These are phyloP conservation scores for Nymphaea thermarum DNA, from an alignment of 164 flowering plant genomes.

Conservation along the genomic window DNA sequence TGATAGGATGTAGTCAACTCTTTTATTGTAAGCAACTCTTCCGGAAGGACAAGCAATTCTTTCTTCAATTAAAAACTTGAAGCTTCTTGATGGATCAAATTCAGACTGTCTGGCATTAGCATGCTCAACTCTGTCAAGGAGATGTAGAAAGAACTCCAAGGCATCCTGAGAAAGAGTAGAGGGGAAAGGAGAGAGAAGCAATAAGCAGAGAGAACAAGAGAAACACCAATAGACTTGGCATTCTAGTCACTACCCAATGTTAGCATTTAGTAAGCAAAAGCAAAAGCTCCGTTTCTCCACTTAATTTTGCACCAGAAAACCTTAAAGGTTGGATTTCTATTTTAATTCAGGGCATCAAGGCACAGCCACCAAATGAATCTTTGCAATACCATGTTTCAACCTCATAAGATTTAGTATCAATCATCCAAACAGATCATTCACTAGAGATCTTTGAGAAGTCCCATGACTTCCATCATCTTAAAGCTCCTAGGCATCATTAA, in stretches of 20 bases:
- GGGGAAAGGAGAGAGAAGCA: neutral
- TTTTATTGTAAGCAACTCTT: constrained; percentile 81
- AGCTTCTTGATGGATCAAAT: constrained; percentile 74
- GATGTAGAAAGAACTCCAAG: constrained; percentile 86
- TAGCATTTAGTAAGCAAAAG: neutral
- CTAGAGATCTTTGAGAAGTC: too few relatives aligned
- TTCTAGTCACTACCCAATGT: neutral
- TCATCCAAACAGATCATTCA: too few relatives aligned
- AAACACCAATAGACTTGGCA: neutral
- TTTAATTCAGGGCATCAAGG: too few relatives aligned
- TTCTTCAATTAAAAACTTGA: constrained; percentile 96
- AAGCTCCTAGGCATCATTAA: too few relatives aligned
- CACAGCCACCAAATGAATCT: too few relatives aligned
- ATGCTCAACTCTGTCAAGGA: constrained; percentile 90
- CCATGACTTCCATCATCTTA: too few relatives aligned
- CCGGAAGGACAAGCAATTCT: constrained; percentile 79
- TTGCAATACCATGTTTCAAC: too few relatives aligned
- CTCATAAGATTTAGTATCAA: too few relatives aligned
- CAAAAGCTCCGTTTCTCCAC: neutral
- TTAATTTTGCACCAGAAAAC: neutral
- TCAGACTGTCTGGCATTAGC: constrained; percentile 46
- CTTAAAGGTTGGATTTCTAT: neutral
- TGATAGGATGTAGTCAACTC: constrained; percentile 79
- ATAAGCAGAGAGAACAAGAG: neutral
- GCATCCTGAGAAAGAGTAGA: constrained; percentile 53